Base-by-base conservation (phyloP, 148 eudicot genomes). In the Selenicereus undatus region DNA sequence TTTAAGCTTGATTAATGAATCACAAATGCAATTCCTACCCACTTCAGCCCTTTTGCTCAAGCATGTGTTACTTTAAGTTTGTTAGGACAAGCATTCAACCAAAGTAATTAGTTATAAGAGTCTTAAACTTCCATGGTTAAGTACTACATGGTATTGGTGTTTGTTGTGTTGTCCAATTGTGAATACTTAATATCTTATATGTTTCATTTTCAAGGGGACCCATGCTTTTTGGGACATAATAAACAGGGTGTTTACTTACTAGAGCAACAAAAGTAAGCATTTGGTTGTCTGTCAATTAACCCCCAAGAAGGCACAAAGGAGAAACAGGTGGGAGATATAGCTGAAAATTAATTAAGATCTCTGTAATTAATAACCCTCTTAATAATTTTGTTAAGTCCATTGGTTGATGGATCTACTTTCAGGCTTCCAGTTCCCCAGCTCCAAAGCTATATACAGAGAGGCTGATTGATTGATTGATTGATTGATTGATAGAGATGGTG, bases 171-270 rank as follows among this genome's bases (percentile, higher is more conserved):
- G 74, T 78, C 79, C 32, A 42, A 14, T 62, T 27, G 18, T 51
- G 30, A 18, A 66, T 66, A 27, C 71, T 27, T 11, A 66, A 66
- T 66, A 9, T 62, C 24, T 24, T 62, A 22, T 4, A 20, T 5
- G 3, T 76, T 21, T 77, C 71, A 39, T 22, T 78, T 42, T 65
- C 58, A 78, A 65, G 54, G 80, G 51, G 39, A 50, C 65, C 27
- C 42, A 66, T 66, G 30, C 27, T 1, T 66, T 27, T 66, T 10
- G 22, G 35, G 35, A 13, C 26, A 13, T 66, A 12, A 66, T 68
- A 21, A 32, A 27, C 12, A 11, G 26, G 20, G 45, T 39, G 45
- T 29, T 70, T 52, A 70, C 75, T 70, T 27, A 30, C 14, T 29
- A 69, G 29, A 21, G 43, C 22, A 50, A 70, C 48, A 69, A 14